phyloP scores from a whole-genome alignment of 805 yeast genomes.

The Candida hungchunana region DNA sequence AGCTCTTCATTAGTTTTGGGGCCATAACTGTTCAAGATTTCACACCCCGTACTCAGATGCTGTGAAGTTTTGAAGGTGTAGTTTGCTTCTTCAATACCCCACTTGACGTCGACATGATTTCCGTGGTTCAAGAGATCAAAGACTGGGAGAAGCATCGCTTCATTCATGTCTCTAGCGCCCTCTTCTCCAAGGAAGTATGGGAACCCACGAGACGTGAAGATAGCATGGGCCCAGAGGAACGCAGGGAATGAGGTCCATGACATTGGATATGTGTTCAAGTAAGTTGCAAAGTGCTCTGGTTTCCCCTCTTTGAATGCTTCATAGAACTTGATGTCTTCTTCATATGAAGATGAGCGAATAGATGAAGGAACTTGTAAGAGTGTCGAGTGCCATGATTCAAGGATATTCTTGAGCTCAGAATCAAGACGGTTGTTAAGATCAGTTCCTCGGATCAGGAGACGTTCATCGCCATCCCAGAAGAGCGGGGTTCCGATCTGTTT shows the following conservation, averaged over 20 bases:
- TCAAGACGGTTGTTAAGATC: constrained; percentile 58
- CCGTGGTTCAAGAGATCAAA: constrained; percentile 75
- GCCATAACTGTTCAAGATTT: constrained; percentile 81
- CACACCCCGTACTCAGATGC: constrained; percentile 32
- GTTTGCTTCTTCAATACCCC: constrained; percentile 38
- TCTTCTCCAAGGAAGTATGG: constrained; percentile 55
- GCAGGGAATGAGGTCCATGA: constrained; percentile 65
- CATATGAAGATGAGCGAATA: constrained; percentile 16
- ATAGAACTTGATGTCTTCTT: constrained; percentile 28
- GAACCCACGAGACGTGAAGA: constrained; percentile 75
- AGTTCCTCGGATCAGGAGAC: constrained; percentile 55
- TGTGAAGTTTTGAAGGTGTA: constrained; percentile 43
- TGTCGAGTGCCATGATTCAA: constrained; percentile 55
- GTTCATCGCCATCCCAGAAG: constrained; percentile 56
- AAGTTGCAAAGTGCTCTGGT: constrained; percentile 24
- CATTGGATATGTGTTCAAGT: constrained; percentile 24
- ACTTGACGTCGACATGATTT: constrained; percentile 57
- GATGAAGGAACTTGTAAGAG: constrained; percentile 22
- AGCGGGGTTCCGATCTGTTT: constrained; percentile 54
- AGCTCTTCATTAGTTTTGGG: constrained; percentile 83
- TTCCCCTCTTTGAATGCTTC: constrained; percentile 20
- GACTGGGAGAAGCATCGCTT: constrained; percentile 72
- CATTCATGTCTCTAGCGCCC: constrained; percentile 35
- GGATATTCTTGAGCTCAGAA: constrained; percentile 38
- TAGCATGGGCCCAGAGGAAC: constrained; percentile 71